Percentiles rank a stretch among this genome's conserved stretches.
Evolutionary conservation across 768 basidiomycete species (phyloP).

Genomic region (Daedalea quercina): DNA sequence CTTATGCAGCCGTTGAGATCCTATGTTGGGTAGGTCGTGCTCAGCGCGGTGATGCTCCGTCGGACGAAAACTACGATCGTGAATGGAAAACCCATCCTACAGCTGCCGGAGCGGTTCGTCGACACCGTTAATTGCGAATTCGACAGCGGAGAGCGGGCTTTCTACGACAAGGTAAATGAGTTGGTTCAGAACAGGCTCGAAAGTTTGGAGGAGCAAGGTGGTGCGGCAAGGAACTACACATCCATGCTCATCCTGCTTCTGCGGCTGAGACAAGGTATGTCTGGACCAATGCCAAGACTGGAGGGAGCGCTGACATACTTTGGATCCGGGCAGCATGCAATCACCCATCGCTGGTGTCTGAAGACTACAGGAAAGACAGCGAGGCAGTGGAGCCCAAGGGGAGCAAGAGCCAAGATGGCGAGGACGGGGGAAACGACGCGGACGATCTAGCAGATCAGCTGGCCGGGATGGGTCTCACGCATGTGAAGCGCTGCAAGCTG

Average conservation of each 20-base stretch:
- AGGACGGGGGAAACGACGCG: conserved; percentile 42
- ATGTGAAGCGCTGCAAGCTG: conserved; percentile 64
- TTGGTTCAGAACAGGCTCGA: conserved; percentile 37
- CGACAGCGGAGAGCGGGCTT: conserved; percentile 65
- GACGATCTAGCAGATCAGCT: conserved; percentile 77
- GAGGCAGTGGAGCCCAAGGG: conserved; percentile 70
- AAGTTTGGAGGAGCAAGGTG: conserved; percentile 49
- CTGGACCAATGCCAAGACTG: too few species aligned
- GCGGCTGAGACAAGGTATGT: conserved; percentile 81
- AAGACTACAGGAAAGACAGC: conserved; percentile 65
- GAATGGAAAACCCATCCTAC: conserved; percentile 78
- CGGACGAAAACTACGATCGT: conserved; percentile 67
- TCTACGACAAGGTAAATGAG: conserved; percentile 60
- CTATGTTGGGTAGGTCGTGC: conserved; percentile 46
- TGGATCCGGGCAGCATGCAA: conserved; percentile 61
- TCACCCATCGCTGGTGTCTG: conserved; percentile 77
- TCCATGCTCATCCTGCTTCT: conserved; percentile 66
- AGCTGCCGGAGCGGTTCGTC: conserved; percentile 71
- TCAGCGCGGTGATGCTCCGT: conserved; percentile 85
- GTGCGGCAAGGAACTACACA: conserved; percentile 56
- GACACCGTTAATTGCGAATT: conserved; percentile 74
- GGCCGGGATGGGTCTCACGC: conserved; percentile 55
- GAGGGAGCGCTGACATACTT: too few species aligned
- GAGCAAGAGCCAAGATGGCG: conserved; percentile 43
- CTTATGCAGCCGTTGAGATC: neutral